phyloP scores from a whole-genome alignment of 2,329 filamentous ascomycete genomes.

The Cercospora zeina region DNA sequence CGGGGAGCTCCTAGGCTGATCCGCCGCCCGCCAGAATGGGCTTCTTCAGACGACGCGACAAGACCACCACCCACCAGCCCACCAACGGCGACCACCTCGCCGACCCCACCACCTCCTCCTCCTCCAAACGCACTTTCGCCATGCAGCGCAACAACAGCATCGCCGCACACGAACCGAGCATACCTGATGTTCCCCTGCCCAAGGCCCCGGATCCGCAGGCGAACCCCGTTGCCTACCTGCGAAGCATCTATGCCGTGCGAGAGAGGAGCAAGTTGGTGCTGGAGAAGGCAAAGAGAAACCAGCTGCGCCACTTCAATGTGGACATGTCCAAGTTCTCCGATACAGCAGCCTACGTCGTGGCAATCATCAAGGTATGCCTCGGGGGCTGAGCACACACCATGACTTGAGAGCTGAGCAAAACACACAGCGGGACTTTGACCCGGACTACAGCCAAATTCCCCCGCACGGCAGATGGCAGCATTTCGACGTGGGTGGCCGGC shows the following conservation, averaged over 20 bases:
- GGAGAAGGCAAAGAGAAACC: conserved; percentile 73
- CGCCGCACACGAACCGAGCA: conserved; percentile 48
- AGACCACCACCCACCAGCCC: conserved; percentile 36
- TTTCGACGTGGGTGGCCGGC: conserved; percentile 75
- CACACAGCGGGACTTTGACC: conserved; percentile 65
- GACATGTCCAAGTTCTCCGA: conserved; percentile 81
- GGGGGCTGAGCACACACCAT: background rate
- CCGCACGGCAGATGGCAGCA: conserved; percentile 85
- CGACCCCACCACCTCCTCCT: conserved; percentile 34
- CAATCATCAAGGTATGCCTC: conserved; percentile 78
- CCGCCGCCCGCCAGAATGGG: conserved; percentile 46
- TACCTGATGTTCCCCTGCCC: conserved; percentile 71
- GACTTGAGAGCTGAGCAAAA: conserved; percentile 7
- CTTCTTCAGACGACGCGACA: conserved; percentile 55
- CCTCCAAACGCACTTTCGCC: conserved; percentile 16
- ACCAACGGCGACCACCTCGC: conserved; percentile 27
- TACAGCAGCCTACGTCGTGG: conserved; percentile 83
- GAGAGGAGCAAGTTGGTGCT: conserved; percentile 74
- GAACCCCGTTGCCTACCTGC: conserved; percentile 86
- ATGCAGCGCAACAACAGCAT: conserved; percentile 39
- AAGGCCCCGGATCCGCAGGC: conserved; percentile 82
- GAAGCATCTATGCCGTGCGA: conserved; percentile 83
- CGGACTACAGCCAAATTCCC: conserved; percentile 72
- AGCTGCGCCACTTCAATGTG: conserved; percentile 82
- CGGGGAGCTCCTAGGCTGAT: conserved; percentile 16